A percentile compares a stretch with the other conserved stretches of the same genome.
These are phyloP conservation scores for Polyporus tsugae DNA, from an alignment of 1,284 basidiomycete genomes.

Conservation along the genomic window DNA sequence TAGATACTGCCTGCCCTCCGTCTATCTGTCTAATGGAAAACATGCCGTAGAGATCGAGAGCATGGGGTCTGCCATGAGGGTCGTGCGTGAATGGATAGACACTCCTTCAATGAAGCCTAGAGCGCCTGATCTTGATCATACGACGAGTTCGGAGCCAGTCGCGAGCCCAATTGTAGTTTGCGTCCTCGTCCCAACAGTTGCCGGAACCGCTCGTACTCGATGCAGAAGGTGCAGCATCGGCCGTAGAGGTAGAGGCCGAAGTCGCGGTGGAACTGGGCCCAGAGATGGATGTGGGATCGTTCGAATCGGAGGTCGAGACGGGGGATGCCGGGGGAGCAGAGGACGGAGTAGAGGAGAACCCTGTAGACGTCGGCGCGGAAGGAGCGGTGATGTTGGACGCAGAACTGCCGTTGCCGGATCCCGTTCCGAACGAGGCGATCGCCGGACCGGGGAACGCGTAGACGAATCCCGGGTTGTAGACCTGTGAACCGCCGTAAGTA, in stretches of 20 bases:
- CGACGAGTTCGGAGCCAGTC: background rate
- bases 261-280: background rate
- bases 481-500: conserved; percentile 29
- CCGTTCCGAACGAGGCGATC: conserved; percentile 26
- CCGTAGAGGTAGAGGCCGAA: background rate
- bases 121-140: conserved; percentile 1
- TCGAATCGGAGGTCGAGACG: background rate
- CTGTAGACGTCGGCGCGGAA: background rate
- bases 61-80: background rate
- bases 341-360: background rate
- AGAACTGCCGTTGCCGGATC: background rate
- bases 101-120: background rate
- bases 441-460: conserved; percentile 49
- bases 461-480: conserved; percentile 40
- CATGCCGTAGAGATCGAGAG: background rate
- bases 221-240: background rate
- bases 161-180: background rate
- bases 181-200: background rate
- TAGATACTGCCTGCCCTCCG: background rate
- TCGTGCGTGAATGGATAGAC: background rate
- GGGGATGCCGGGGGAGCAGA: background rate
- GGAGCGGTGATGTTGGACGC: conserved; percentile 21
- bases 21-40: background rate
- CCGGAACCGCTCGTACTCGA: background rate
- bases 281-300: background rate